phyloP scores from a whole-genome alignment of 345 rosid genomes.

The Populus tremula region DNA sequence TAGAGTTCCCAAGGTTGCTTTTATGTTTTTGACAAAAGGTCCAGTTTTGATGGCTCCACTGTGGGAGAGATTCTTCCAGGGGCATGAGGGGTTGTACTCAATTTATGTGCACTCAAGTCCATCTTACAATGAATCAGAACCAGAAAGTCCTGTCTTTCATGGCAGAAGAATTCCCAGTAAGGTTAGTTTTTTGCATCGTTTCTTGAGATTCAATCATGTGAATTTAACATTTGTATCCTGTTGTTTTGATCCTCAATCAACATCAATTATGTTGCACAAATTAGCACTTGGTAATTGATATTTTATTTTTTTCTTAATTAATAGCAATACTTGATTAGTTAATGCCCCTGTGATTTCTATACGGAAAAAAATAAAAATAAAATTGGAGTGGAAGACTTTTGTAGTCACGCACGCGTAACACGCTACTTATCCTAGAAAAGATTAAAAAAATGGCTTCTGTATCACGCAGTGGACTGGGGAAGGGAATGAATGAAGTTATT shows the following conservation, averaged over 20 bases:
- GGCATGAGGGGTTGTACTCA: constrained; percentile 57
- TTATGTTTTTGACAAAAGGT: constrained; percentile 68
- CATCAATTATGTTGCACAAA: neutral
- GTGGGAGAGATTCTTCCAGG: constrained; percentile 75
- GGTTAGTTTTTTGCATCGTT: constrained; percentile 32
- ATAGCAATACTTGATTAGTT: neutral
- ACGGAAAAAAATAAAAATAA: neutral
- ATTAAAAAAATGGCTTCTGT: neutral
- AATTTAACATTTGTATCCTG: neutral
- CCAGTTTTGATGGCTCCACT: constrained; percentile 59
- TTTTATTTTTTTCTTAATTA: neutral
- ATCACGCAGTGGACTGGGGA: neutral
- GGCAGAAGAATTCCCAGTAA: constrained; percentile 70
- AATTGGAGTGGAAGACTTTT: neutral
- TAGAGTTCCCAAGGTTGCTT: constrained; percentile 54
- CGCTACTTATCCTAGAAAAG: neutral
- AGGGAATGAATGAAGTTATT: neutral
- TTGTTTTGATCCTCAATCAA: neutral
- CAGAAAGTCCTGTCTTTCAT: constrained; percentile 48
- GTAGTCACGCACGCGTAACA: neutral
- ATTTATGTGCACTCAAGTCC: constrained; percentile 76
- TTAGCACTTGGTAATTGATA: neutral
- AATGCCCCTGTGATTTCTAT: neutral
- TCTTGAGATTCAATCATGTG: neutral
- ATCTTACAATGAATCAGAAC: constrained; percentile 37